A percentile compares a stretch with the other conserved stretches of the same genome.
Evolutionary conservation across 495 filamentous ascomycete species (phyloP).

Genomic region (Elaphomyces granulatus): DNA sequence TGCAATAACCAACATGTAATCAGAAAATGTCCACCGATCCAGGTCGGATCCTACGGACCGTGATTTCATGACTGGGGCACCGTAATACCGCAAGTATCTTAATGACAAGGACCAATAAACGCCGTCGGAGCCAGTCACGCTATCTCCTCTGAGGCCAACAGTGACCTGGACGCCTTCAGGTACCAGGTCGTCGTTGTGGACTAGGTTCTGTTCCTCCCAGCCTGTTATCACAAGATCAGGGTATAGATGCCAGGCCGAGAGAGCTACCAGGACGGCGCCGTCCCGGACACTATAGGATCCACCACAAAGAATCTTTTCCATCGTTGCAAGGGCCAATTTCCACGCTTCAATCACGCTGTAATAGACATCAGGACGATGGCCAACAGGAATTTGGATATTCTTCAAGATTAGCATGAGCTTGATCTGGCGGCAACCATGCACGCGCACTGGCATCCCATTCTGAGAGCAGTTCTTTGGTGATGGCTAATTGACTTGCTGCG

Average conservation of each 20-base stretch:
- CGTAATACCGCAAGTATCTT: constrained; percentile 8
- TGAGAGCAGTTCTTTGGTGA: constrained; percentile 12
- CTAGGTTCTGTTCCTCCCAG: constrained; percentile 3
- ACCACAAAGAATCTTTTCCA: constrained; percentile 16
- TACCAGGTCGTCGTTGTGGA: constrained; percentile 14
- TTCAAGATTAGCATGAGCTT: constrained; percentile 23
- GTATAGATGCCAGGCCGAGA: constrained; percentile 27
- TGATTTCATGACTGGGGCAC: constrained; percentile 4
- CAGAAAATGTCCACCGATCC: no score
- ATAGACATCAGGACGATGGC: constrained; percentile 9
- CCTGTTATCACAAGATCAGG: constrained; percentile 20
- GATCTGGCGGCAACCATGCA: constrained; percentile 21
- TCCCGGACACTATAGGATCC: constrained; percentile 10
- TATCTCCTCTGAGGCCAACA: constrained; percentile 9
- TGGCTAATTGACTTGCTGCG: constrained; percentile 5
- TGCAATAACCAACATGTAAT: no score
- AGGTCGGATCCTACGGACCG: no score
- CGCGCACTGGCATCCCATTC: constrained; percentile 26
- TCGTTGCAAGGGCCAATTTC: constrained; percentile 8
- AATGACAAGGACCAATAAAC: constrained; percentile 10
- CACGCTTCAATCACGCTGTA: constrained; percentile 17
- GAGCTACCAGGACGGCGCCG: constrained; percentile 15
- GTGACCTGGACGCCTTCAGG: constrained; percentile 14
- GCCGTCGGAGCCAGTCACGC: neutral
- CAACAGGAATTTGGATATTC: constrained; percentile 18